phyloP scores from a whole-genome alignment of 805 yeast genomes.

The Candida insectorum region DNA sequence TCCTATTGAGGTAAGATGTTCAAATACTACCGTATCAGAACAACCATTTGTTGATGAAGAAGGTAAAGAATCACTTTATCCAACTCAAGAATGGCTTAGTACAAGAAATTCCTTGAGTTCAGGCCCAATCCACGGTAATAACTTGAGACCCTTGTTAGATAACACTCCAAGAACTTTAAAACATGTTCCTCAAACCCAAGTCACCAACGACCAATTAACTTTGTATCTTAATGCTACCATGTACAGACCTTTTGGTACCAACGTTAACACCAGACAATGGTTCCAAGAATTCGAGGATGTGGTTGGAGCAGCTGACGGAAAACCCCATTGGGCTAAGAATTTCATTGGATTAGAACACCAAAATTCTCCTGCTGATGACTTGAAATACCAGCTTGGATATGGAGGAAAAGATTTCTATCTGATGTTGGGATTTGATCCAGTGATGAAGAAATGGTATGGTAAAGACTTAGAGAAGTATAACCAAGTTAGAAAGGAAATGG shows the following conservation, averaged over 20 bases:
- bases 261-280: conserved; percentile 78
- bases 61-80: conserved; percentile 38
- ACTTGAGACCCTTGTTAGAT: conserved; percentile 76
- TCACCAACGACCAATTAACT: conserved; percentile 75
- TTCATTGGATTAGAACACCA: conserved; percentile 57
- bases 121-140: conserved; percentile 86
- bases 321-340: conserved; percentile 98
- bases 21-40: conserved; percentile 66
- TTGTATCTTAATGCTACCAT: conserved; percentile 89
- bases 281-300: conserved; percentile 77
- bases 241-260: conserved; percentile 86
- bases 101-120: conserved; percentile 50
- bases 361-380: conserved; percentile 32
- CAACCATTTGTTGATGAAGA: conserved; percentile 31
- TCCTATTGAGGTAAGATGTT: conserved; percentile 91
- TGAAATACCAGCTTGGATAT: conserved; percentile 34
- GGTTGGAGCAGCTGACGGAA: conserved; percentile 76
- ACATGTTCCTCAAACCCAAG: conserved; percentile 46
- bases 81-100: conserved; percentile 47
- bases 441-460: conserved; percentile 78
- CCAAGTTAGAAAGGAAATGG: conserved; percentile 60
- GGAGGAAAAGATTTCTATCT: conserved; percentile 55
- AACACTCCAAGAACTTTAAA: conserved; percentile 63
- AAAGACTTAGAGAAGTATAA: conserved; percentile 61
- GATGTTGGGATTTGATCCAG: conserved; percentile 75